Percentiles rank a stretch among this genome's conserved stretches.
Evolutionary conservation across 2,329 filamentous ascomycete genomes (phyloP).

Genomic region (Ophiostoma australiae): DNA sequence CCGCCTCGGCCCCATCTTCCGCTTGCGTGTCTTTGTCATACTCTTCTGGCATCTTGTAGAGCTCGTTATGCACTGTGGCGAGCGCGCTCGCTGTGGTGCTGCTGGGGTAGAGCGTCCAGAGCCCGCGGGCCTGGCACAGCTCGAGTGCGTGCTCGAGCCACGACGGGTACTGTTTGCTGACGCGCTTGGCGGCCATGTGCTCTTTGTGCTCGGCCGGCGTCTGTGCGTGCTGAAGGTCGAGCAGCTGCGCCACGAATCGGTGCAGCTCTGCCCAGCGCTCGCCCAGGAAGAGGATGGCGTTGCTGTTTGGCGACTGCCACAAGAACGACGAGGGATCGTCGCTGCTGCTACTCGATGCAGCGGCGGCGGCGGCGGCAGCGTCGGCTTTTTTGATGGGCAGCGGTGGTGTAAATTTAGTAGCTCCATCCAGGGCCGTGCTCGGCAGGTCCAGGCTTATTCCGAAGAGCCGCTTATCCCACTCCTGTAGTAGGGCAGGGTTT

Average conservation of each 20-base stretch:
- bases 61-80: constrained; percentile 71
- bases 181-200: constrained; percentile 46
- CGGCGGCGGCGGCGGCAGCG: neutral
- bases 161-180: constrained; percentile 65
- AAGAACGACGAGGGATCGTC: constrained; percentile 58
- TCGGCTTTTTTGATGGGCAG: constrained; percentile 24
- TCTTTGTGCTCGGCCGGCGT: constrained; percentile 28
- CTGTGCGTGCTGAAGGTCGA: constrained; percentile 42
- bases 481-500: constrained; percentile 38
- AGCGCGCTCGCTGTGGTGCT: constrained; percentile 50
- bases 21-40: constrained; percentile 37
- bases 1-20: constrained; percentile 6
- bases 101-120: constrained; percentile 74
- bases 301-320: constrained; percentile 79
- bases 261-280: constrained; percentile 85
- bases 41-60: constrained; percentile 69
- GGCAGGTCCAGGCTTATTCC: constrained; percentile 79
- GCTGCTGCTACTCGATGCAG: constrained; percentile 27
- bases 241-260: constrained; percentile 63
- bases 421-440: constrained; percentile 53
- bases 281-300: constrained; percentile 77
- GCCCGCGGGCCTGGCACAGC: constrained; percentile 70
- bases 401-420: constrained; percentile 50
- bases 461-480: constrained; percentile 55
- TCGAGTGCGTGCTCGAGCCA: constrained; percentile 77